phyloP scores from a whole-genome alignment of 2,329 filamentous ascomycete genomes.

The Talaromyces sp. region DNA sequence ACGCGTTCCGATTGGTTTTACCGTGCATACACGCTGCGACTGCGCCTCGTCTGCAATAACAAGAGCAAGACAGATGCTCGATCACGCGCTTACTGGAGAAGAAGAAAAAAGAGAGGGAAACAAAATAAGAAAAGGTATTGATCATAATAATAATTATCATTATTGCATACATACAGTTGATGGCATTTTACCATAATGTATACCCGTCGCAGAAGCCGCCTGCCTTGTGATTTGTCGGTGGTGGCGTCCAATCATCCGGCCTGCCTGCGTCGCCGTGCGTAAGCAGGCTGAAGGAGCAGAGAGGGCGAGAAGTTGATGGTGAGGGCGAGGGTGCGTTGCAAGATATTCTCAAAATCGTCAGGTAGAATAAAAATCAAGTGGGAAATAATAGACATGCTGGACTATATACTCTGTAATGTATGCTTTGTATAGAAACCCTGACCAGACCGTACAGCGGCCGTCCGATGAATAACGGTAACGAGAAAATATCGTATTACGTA shows the following conservation, averaged over 20 bases:
- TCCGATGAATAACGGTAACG: slow-evolving; percentile 7
- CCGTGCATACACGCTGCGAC: background rate
- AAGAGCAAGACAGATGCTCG: too few species aligned
- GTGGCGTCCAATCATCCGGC: background rate
- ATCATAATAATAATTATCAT: too few species aligned
- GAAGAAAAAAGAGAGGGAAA: background rate
- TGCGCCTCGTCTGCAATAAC: background rate
- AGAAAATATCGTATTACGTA: slow-evolving; percentile 10
- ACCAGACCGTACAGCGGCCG: slow-evolving; percentile 1
- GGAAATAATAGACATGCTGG: background rate
- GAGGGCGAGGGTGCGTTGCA: background rate
- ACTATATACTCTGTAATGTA: background rate
- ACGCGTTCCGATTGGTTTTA: background rate
- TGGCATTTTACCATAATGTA: background rate
- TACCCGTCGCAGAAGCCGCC: background rate
- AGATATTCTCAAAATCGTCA: background rate
- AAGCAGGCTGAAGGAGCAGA: background rate
- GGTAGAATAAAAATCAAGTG: background rate
- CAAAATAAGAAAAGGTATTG: background rate
- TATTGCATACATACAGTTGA: background rate
- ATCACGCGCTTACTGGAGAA: background rate
- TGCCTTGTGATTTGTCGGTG: slow-evolving; percentile 6
- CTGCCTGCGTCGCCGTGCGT: background rate
- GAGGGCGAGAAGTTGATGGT: background rate
- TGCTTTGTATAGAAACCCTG: background rate